Evolutionary conservation across 2,329 filamentous ascomycete species (phyloP).

Genomic region (Hypomyces rosellus): DNA sequence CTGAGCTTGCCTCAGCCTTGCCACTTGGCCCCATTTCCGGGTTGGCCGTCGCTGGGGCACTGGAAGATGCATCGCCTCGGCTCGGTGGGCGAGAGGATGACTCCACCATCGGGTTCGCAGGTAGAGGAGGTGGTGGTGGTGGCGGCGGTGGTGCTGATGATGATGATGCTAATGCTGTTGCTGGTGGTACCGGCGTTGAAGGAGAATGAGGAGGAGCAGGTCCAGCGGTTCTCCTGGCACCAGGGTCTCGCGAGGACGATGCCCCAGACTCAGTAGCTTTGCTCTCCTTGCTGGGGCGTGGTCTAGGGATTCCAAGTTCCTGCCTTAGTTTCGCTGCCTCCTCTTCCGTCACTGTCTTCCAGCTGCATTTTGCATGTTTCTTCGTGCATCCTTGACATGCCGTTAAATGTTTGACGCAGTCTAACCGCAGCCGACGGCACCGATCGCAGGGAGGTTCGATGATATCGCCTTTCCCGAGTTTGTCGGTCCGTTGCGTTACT

Average conservation of each 20-base stretch:
- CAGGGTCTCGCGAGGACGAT: background rate
- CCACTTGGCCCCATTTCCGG: background rate
- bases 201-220: background rate
- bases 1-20: background rate
- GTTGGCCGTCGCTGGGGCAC: background rate
- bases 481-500: slow-evolving; percentile 71
- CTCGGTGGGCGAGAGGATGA: slow-evolving; percentile 17
- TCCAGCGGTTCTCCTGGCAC: background rate
- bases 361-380: slow-evolving; percentile 83
- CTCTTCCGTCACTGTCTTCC: slow-evolving; percentile 72
- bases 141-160: background rate
- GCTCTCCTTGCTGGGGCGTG: background rate
- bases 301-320: slow-evolving; percentile 19
- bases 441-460: slow-evolving; percentile 81
- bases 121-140: background rate
- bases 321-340: slow-evolving; percentile 42
- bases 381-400: slow-evolving; percentile 84
- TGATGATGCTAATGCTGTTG: background rate
- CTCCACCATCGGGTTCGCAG: slow-evolving; percentile 8
- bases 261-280: background rate
- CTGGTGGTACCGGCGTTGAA: too few species aligned
- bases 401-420: slow-evolving; percentile 79
- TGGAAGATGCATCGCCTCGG: slow-evolving; percentile 15
- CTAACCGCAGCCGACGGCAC: slow-evolving; percentile 71
- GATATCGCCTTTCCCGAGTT: slow-evolving; percentile 63